Percentiles rank a stretch among this genome's conserved stretches.
Conservation (phyloP, 2,329 filamentous ascomycete species). For the Fusarium compactum region DNA sequence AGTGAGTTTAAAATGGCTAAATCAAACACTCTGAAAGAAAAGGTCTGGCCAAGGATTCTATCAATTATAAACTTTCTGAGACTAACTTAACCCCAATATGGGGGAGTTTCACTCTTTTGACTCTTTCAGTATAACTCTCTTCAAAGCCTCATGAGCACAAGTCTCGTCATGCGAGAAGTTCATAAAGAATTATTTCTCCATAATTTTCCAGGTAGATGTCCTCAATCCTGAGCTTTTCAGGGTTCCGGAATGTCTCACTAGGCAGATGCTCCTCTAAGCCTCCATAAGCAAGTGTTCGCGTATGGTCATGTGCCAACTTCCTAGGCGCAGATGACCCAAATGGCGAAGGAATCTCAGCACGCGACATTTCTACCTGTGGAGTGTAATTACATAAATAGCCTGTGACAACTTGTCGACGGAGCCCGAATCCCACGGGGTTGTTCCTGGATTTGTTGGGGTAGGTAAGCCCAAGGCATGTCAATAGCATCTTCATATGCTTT, state of each 20-base stretch:
- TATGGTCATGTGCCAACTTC: constrained; percentile 40
- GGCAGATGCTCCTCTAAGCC: constrained; percentile 44
- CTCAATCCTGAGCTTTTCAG: constrained; percentile 7
- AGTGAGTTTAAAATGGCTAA: not conserved
- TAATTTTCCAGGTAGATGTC: constrained; percentile 1
- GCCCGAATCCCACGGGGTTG: not conserved
- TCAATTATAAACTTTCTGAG: not conserved
- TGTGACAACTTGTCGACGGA: not conserved
- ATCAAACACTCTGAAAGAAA: not conserved
- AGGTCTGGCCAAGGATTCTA: not conserved
- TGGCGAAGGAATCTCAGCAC: constrained; percentile 31
- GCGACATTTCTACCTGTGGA: constrained; percentile 25
- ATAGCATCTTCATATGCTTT: not conserved
- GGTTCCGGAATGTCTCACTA: constrained; percentile 21
- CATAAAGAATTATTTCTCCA: constrained; percentile 22
- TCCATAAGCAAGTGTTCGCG: constrained; percentile 35
- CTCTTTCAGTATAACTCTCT: not conserved
- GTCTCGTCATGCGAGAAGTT: constrained; percentile 40
- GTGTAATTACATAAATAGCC: constrained; percentile 9
- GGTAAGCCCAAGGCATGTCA: not conserved
- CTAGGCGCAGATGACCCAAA: constrained; percentile 38
- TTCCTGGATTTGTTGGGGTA: not conserved
- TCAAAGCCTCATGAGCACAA: constrained; percentile 39
- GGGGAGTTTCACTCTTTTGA: constrained; percentile 35
- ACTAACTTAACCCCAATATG: not conserved